These are phyloP conservation scores for Kregervanrija pseudodelftensis DNA, from an alignment of 805 yeast species.

Conservation along the genomic window DNA sequence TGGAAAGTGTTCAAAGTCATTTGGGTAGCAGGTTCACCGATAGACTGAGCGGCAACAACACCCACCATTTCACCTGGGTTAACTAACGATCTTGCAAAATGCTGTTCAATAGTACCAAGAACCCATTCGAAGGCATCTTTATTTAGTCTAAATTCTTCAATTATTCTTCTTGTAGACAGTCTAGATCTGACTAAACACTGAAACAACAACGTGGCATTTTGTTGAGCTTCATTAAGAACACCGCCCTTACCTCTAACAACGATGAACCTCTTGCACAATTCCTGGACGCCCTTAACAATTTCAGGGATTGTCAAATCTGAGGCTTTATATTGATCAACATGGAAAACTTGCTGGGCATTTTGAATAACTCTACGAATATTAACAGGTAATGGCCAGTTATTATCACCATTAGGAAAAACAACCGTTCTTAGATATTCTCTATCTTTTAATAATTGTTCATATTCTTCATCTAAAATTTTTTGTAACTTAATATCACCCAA, in stretches of 20 bases:
- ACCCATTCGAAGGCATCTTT: slow-evolving; percentile 93
- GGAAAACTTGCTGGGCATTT: slow-evolving; percentile 96
- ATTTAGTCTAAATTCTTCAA: slow-evolving; percentile 83
- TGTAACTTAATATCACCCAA: slow-evolving; percentile 85
- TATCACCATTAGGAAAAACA: slow-evolving; percentile 90
- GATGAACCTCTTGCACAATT: slow-evolving; percentile 55
- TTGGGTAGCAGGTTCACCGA: slow-evolving; percentile 99
- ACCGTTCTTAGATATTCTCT: slow-evolving; percentile 70
- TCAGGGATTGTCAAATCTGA: slow-evolving; percentile 85
- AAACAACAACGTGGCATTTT: slow-evolving; percentile 83
- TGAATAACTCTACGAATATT: slow-evolving; percentile 94
- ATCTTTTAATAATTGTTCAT: slow-evolving; percentile 66
- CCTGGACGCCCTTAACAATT: slow-evolving; percentile 64
- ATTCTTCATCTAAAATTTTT: slow-evolving; percentile 75
- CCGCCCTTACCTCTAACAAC: slow-evolving; percentile 80
- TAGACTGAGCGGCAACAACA: slow-evolving; percentile 96
- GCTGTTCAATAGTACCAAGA: slow-evolving; percentile 86
- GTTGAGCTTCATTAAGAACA: slow-evolving; percentile 78
- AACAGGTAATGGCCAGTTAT: slow-evolving; percentile 96
- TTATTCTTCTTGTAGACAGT: slow-evolving; percentile 80
- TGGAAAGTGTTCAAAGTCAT: slow-evolving; percentile 79
- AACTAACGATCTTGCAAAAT: slow-evolving; percentile 84
- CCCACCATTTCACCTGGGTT: slow-evolving; percentile 99
- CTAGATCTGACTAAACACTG: slow-evolving; percentile 90
- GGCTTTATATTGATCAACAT: slow-evolving; percentile 82